These are phyloP conservation scores for Aspergillus sp. DNA, from an alignment of 2,329 filamentous ascomycete species.

Conservation along the genomic window DNA sequence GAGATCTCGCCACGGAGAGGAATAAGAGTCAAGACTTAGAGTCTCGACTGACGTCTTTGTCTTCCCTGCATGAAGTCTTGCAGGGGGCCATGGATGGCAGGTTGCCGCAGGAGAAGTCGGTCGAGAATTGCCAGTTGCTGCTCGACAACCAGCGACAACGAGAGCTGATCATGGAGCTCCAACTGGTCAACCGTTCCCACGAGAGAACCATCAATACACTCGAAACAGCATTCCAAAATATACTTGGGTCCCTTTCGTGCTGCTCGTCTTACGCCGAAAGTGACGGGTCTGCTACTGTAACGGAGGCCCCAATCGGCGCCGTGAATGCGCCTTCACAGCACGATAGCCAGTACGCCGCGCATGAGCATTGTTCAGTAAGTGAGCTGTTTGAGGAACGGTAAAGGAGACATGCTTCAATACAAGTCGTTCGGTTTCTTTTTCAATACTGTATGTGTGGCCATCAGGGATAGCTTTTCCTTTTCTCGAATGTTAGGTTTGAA, in stretches of 20 bases:
- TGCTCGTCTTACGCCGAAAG: background rate
- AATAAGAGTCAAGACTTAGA: conserved; percentile 3
- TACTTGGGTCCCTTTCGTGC: background rate
- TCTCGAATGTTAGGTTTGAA: background rate
- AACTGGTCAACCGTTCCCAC: background rate
- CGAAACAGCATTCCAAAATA: background rate
- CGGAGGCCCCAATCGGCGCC: background rate
- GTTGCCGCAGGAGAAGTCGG: background rate
- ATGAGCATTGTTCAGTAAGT: background rate
- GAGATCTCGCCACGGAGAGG: background rate
- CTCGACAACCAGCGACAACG: background rate
- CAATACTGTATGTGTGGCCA: background rate
- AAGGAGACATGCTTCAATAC: background rate
- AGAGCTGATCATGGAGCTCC: background rate
- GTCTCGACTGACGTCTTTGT: background rate
- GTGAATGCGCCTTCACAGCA: background rate
- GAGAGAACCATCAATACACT: background rate
- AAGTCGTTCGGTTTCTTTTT: background rate
- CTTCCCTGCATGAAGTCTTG: background rate
- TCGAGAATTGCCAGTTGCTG: background rate
- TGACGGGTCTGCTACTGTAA: background rate
- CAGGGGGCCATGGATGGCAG: background rate
- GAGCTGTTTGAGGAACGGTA: background rate
- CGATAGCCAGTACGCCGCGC: background rate
- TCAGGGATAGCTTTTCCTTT: background rate